Percentiles rank a stretch among this genome's conserved stretches.
These are phyloP conservation scores for Neurospora terricola DNA, from an alignment of 495 filamentous ascomycete genomes.

Conservation along the genomic window DNA sequence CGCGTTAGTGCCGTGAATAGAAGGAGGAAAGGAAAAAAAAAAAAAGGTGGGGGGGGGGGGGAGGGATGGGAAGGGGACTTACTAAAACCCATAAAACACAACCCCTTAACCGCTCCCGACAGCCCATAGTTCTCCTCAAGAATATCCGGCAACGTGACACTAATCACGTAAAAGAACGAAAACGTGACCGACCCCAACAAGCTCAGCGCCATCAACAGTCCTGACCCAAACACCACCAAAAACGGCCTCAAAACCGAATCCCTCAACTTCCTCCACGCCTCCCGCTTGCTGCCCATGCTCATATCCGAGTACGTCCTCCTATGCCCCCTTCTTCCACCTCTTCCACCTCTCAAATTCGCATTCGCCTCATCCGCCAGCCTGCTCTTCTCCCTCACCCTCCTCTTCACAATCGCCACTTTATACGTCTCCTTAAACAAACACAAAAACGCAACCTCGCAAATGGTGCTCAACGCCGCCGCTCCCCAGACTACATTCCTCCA, in stretches of 20 bases:
- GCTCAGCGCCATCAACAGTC: constrained; percentile 39
- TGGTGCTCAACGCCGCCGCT: constrained; percentile 35
- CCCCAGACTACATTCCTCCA: constrained; percentile 51
- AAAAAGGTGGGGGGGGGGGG: too few relatives aligned
- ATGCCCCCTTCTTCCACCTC: constrained; percentile 2
- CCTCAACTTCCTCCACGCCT: constrained; percentile 17
- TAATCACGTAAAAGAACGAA: constrained; percentile 43
- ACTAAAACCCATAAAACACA: constrained; percentile 43
- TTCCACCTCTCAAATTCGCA: constrained; percentile 21
- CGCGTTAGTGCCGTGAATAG: constrained; percentile 11
- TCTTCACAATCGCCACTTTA: constrained; percentile 36
- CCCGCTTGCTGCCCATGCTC: constrained; percentile 27
- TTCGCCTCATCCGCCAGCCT: constrained; percentile 31
- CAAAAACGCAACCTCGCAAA: constrained; percentile 38
- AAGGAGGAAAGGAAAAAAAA: too few relatives aligned
- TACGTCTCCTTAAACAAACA: constrained; percentile 41
- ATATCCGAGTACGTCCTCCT: constrained; percentile 21
- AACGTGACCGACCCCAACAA: constrained; percentile 42
- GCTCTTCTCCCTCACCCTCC: constrained; percentile 30
- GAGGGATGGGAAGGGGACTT: constrained; percentile 13
- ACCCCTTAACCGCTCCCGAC: constrained; percentile 33
- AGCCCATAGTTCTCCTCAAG: constrained; percentile 37
- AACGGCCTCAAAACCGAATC: constrained; percentile 38
- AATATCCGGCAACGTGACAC: constrained; percentile 43
- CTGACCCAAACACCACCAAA: constrained; percentile 35